Evolutionary conservation across 192 early-diverging fungal species (phyloP).

Genomic region (Linnemannia hyalina): DNA sequence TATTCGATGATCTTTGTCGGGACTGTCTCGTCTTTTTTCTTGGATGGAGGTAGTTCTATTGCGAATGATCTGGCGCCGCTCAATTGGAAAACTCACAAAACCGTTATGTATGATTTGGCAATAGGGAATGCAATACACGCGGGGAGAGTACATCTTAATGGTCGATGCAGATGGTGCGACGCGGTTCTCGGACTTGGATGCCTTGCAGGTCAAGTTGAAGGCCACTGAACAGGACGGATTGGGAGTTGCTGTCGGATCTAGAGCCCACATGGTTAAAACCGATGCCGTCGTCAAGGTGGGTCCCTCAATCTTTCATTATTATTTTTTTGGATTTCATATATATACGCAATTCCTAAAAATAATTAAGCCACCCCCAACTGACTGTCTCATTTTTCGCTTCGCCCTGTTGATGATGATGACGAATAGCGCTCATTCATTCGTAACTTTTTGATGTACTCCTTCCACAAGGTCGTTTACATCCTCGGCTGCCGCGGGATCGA

Average conservation of each 20-base stretch:
- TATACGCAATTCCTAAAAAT: no score
- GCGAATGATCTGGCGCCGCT: neutral
- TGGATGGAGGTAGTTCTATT: neutral
- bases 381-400: conserved; percentile 1
- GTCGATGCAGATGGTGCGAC: conserved; percentile 98
- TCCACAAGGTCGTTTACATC: conserved; percentile 90
- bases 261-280: conserved; percentile 89
- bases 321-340: neutral
- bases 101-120: neutral
- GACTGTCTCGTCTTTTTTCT: neutral
- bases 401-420: neutral
- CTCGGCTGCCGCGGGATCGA: conserved; percentile 90
- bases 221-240: conserved; percentile 61
- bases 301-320: neutral
- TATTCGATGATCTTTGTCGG: neutral
- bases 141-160: conserved; percentile 86
- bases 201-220: conserved; percentile 64
- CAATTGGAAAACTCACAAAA: neutral
- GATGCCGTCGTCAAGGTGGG: conserved; percentile 90
- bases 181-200: conserved; percentile 86
- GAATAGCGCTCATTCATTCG: conserved; percentile 89
- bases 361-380: no score
- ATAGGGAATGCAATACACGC: conserved; percentile 86
- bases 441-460: conserved; percentile 94
- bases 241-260: conserved; percentile 88